Percentiles rank a stretch among this genome's conserved stretches.
These are phyloP conservation scores for Cercospora janseana DNA, from an alignment of 2,329 filamentous ascomycete genomes.

Conservation along the genomic window DNA sequence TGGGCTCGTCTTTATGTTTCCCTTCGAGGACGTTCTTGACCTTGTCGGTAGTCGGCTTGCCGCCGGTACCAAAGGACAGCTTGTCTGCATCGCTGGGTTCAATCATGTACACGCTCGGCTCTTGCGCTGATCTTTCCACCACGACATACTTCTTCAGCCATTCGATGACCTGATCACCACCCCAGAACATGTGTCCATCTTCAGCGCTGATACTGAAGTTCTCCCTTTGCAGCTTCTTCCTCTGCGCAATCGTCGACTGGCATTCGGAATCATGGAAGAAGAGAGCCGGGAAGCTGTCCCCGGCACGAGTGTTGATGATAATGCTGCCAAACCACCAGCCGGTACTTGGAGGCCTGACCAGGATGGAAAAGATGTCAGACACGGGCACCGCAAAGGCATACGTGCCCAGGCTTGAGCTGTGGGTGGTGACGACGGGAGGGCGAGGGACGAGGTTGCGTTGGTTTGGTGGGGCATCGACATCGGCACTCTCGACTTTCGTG, in stretches of 20 bases:
- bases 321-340: conserved; percentile 99
- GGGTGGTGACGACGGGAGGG: conserved; percentile 78
- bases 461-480: conserved; percentile 74
- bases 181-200: conserved; percentile 89
- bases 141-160: conserved; percentile 84
- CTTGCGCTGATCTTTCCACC: conserved; percentile 79
- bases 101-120: conserved; percentile 87
- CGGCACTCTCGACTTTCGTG: conserved; percentile 88
- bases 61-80: conserved; percentile 66
- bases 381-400: conserved; percentile 92
- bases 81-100: conserved; percentile 85
- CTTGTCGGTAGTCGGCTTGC: conserved; percentile 53
- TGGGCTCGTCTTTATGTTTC: conserved; percentile 38
- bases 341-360: conserved; percentile 85
- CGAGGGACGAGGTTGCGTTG: conserved; percentile 90
- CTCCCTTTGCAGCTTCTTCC: conserved; percentile 79
- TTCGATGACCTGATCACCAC: conserved; percentile 87
- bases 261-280: conserved; percentile 99
- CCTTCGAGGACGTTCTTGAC: conserved; percentile 44
- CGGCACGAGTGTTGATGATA: conserved; percentile 85
- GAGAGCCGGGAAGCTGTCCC: conserved; percentile 89
- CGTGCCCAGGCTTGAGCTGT: conserved; percentile 67
- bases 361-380: conserved; percentile 82
- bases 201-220: conserved; percentile 64
- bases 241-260: conserved; percentile 89